Base-by-base conservation (phyloP, 2,329 filamentous ascomycete species). In the Fusarium illudens region DNA sequence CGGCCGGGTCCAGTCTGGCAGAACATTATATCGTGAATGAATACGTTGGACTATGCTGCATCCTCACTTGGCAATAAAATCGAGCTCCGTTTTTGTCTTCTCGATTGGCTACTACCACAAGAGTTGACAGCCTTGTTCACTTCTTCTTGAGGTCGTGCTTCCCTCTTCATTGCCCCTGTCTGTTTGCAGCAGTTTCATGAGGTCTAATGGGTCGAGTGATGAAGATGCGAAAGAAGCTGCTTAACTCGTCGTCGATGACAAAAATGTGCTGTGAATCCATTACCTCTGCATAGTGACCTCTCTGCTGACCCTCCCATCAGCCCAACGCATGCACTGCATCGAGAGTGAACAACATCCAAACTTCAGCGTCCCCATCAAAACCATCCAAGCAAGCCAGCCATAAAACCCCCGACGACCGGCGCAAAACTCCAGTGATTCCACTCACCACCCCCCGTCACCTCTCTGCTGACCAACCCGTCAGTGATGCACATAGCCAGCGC, bases 401-500 rank as follows among this genome's bases (percentile, higher is more conserved):
- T 19, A 2, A 67, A 46, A 1, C 17, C 55, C 5, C 27, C 29
- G 34, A 50, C 36, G 6, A 73, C 17, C 2, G 70, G 70, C 6
- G 53, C 52, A 36, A 64, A 63, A 2, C 52, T 22, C 71, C 71
- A 73, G n/a, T 71, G 68, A 36, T 60, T 55, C 70, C 70, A 73
- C 29, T 71, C 58, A 5, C 66, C 66, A 3, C 67, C 56, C 8
- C 67, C 70, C 19, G 68, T 53, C 8, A 60, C 46, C 6, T 30
- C 49, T 17, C 19, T 51, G 29, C 68, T 73, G 13, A 71, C 56
- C 6, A 67, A n/a, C 1, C 71, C 71, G 36, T 73, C 71, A 11
- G 20, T 48, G 1, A 66, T 10, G 4, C 39, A 13, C 60, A 73
- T 64, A 1, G 50, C 39, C 11, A 65, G 4, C 0, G 34, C 53